Conservation (phyloP, 176 grass and related monocot species). For the Hyparrhenia diplandra region DNA sequence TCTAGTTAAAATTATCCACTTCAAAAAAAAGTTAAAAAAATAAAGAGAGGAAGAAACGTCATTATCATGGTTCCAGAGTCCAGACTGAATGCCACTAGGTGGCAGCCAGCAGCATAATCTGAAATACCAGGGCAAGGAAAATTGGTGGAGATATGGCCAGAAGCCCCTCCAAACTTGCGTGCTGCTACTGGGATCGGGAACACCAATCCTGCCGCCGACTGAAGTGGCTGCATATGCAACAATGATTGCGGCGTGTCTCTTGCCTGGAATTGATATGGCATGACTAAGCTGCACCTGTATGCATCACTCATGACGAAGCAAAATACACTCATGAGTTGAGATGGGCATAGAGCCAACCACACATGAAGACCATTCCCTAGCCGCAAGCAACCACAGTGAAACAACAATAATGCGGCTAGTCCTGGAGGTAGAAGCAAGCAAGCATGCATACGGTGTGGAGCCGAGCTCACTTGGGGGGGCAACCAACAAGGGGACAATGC, state of each 20-base stretch:
- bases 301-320: conserved; percentile 14
- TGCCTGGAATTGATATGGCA: conserved; percentile 32
- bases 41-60: neutral
- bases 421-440: conserved; percentile 21
- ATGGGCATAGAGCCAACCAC: conserved; percentile 36
- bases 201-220: conserved; percentile 20
- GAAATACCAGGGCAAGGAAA: neutral
- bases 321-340: conserved; percentile 42
- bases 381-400: conserved; percentile 29
- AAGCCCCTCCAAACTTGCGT: neutral
- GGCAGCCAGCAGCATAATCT: neutral
- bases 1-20: neutral
- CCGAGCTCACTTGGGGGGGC: conserved; percentile 12
- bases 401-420: conserved; percentile 17
- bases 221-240: conserved; percentile 33
- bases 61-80: neutral
- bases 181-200: conserved; percentile 30
- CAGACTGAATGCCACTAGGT: neutral
- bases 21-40: neutral
- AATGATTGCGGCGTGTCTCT: conserved; percentile 32
- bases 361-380: conserved; percentile 36
- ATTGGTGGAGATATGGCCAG: neutral
- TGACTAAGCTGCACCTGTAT: conserved; percentile 6
- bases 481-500: conserved; percentile 52
- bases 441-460: conserved; percentile 32